Evolutionary conservation across 1,139 yeast species (phyloP), one percentile per base, ranked within the genome.

Genomic region (Geotrichum fermentans): DNA sequence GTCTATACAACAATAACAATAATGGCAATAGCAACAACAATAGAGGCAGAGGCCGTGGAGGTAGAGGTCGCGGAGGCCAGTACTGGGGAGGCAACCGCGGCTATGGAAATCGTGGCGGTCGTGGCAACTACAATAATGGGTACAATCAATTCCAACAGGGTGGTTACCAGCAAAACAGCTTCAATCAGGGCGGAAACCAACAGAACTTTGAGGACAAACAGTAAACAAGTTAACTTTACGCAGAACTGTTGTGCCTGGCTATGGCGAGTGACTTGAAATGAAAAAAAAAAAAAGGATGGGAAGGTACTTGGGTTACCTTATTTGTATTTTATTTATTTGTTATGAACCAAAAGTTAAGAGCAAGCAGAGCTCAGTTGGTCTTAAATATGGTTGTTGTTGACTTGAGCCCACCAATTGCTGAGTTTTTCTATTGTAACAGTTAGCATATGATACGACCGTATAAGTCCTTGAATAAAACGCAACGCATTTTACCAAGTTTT

Each of bases 1-100:
- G 54, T 49, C 61, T 49, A 51, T 52, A 62, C 55, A 56, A 60
- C 42, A 55, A 56, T 24, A 40, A 39, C 10, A 32, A 45, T 14
- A 59, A 72, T 34, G 65, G 69, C n/a, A 32, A 45, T 14, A 59
- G 72, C 34, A 65, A 68, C n/a, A 24, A 24, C 28, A 6, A 24
- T 10, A 55, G 72, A 41, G 66, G 70, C 5, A 55, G 69, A 17
- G 58, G 71, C 16, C 64, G 70, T 7, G 22, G 37, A n/a, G 41
- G 49, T 20, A 22, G 42, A 16, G 34, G 46, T 17, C 18, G 40
- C 33, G 43, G 48, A 24, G 17, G 28, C 36, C 34, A 40, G 38
- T 22, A 38, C 33, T 28, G 40, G 14, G 44, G 47, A 7, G 42
- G 42, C 24, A 32, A 39, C 17, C 43, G 47, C 10, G 47, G 47